Base-by-base conservation (phyloP, 1,284 basidiomycete species). In the Boletus semigastroideus region DNA sequence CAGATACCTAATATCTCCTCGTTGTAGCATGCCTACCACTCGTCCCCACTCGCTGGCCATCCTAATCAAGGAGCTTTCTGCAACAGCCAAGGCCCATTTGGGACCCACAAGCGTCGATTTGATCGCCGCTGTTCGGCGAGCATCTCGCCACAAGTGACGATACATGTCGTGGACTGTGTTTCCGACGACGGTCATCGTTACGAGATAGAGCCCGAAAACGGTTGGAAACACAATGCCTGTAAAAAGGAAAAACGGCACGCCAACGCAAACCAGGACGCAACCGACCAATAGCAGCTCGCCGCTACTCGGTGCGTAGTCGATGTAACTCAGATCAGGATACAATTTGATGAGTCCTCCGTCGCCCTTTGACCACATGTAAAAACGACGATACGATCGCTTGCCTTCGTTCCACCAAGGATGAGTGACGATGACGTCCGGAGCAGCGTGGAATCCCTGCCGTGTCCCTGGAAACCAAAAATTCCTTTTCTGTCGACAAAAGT, bases 351-450 rank as follows among this genome's bases (percentile, higher is more conserved):
- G 71, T 0, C 68, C 72, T 0, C 80, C 81, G 41, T 84, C 83
- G 2, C 83, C 82, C 48, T 77, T 73, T 0, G 76, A 73, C 82
- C 83, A 84, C 74, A 75, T 77, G 52, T 78, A 79, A 56, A 83
- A 83, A 13, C 81, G 61, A 71, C 68, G 74, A 55, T 84, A 83
- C 0, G 76, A 77, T 19, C 79, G 66, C 9, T 59, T 60, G 3
- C 81, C 81, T 3, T 61, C 59, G 39, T 75, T 69, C 82, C 82
- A 84, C 77, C 78, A 84, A 8, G 82, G 80, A 63, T 84, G 82
- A 2, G 73, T 78, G 12, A 77, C 78, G 13, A 67, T 53, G 4
- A 78, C 78, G 0, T 66, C 51, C 1, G 80, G 80, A 5, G 81
- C 81, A 2, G 78, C 70, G 36, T 66, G 55, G 58, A 84, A 82